Conservation (phyloP, 148 eudicot species). For the Rhododendron griersonianum region DNA sequence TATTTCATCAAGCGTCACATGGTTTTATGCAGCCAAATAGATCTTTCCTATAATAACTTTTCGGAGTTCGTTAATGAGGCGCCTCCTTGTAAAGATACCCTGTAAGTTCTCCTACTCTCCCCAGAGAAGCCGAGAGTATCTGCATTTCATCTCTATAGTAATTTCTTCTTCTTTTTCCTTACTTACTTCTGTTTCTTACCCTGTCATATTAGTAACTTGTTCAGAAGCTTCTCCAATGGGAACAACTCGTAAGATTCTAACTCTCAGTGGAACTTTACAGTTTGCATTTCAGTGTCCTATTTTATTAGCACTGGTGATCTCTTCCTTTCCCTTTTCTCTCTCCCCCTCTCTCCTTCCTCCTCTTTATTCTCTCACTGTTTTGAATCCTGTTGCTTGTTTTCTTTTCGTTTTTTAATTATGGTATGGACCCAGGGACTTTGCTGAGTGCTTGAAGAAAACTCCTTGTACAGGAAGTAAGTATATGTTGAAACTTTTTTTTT, state of each 20-base stretch:
- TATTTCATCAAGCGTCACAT: background rate
- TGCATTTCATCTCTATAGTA: background rate
- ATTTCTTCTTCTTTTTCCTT: background rate
- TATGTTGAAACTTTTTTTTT: background rate
- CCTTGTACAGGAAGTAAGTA: slow-evolving; percentile 32
- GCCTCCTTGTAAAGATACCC: slow-evolving; percentile 27
- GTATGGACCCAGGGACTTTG: slow-evolving; percentile 27
- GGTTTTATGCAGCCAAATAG: slow-evolving; percentile 32
- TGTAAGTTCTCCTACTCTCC: slow-evolving; percentile 25
- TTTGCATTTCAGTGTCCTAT: background rate
- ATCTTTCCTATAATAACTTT: slow-evolving; percentile 66
- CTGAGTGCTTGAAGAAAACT: slow-evolving; percentile 27
- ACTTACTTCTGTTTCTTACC: background rate
- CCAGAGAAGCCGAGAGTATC: background rate
- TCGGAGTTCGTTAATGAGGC: slow-evolving; percentile 19
- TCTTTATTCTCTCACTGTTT: background rate
- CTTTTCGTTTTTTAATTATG: background rate
- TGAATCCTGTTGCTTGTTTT: background rate
- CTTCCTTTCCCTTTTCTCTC: background rate
- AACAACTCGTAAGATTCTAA: slow-evolving; percentile 32
- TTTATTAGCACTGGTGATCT: background rate
- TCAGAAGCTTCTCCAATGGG: slow-evolving; percentile 38
- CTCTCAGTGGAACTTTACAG: background rate
- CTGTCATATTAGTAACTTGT: slow-evolving; percentile 41
- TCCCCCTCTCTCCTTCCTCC: background rate